These are phyloP conservation scores for Glarea lozoyensis DNA, from an alignment of 495 filamentous ascomycete genomes.

Conservation along the genomic window DNA sequence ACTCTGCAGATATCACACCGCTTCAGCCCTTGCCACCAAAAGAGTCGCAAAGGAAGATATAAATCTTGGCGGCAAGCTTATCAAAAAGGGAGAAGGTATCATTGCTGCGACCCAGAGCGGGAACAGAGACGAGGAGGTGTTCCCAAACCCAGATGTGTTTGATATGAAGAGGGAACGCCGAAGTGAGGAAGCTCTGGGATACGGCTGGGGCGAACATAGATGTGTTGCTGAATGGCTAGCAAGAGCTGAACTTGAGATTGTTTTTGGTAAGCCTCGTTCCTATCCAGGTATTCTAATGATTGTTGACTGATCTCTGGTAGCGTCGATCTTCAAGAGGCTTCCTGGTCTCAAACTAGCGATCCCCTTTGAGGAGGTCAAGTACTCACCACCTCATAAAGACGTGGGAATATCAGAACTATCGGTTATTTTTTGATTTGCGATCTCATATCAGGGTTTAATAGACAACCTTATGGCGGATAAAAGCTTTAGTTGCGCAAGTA, in stretches of 20 bases:
- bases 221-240: conserved; percentile 33
- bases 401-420: conserved; percentile 31
- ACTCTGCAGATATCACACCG: conserved; percentile 36
- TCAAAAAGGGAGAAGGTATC: conserved; percentile 34
- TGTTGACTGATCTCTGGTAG: conserved; percentile 11
- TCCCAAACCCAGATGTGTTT: conserved; percentile 29
- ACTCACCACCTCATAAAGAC: conserved; percentile 26
- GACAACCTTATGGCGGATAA: too few relatives aligned
- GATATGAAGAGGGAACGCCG: conserved; percentile 32
- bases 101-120: conserved; percentile 38
- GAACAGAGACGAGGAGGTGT: conserved; percentile 37
- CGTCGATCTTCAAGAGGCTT: conserved; percentile 24
- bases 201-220: conserved; percentile 33
- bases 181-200: conserved; percentile 29
- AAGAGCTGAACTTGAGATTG: conserved; percentile 14
- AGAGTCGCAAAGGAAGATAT: conserved; percentile 35
- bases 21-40: conserved; percentile 32
- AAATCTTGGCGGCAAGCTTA: conserved; percentile 31
- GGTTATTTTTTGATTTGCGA: conserved; percentile 6
- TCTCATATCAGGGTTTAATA: too few relatives aligned
- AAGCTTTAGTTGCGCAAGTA: too few relatives aligned
- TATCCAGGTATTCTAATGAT: background rate
- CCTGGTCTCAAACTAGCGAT: conserved; percentile 30
- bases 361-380: conserved; percentile 28
- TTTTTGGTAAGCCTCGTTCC: conserved; percentile 27